Percentiles rank a stretch among this genome's conserved stretches.
These are phyloP conservation scores for Fusarium albidum DNA, from an alignment of 2,329 filamentous ascomycete genomes.

Conservation along the genomic window DNA sequence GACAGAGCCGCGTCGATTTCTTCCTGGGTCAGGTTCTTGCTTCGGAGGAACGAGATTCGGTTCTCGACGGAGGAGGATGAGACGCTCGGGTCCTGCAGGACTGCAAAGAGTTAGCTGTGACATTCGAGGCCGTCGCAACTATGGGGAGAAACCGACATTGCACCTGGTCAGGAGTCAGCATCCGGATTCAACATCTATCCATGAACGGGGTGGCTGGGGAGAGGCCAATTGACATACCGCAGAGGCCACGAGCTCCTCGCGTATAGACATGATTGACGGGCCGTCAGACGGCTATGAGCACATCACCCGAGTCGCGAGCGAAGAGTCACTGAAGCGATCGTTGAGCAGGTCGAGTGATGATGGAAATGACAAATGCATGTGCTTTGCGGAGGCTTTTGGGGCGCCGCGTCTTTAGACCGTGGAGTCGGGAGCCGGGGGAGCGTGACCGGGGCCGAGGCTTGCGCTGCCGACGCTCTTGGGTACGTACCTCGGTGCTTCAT, in stretches of 20 bases:
- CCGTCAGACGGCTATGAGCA: slow-evolving; percentile 32
- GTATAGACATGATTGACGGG: slow-evolving; percentile 74
- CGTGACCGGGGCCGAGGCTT: slow-evolving; percentile 46
- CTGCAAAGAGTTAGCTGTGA: slow-evolving; percentile 53
- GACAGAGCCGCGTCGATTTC: slow-evolving; percentile 88
- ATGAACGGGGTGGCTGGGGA: slow-evolving; percentile 14
- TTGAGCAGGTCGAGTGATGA: slow-evolving; percentile 15
- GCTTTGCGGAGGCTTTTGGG: slow-evolving; percentile 33
- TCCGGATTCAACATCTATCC: slow-evolving; percentile 5
- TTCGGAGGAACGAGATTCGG: slow-evolving; percentile 89
- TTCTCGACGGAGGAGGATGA: slow-evolving; percentile 91
- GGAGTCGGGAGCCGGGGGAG: slow-evolving; percentile 38
- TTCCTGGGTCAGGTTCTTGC: slow-evolving; percentile 96
- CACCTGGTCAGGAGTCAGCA: slow-evolving; percentile 41
- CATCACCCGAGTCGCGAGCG: slow-evolving; percentile 30
- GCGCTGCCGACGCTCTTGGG: slow-evolving; percentile 15
- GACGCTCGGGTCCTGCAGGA: slow-evolving; percentile 94
- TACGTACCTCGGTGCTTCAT: slow-evolving; percentile 23
- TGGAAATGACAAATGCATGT: slow-evolving; percentile 42
- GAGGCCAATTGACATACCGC: slow-evolving; percentile 62
- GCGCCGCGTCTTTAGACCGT: slow-evolving; percentile 24
- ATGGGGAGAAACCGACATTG: slow-evolving; percentile 51
- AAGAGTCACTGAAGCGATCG: slow-evolving; percentile 7
- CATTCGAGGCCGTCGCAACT: neutral
- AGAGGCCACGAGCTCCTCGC: slow-evolving; percentile 90